Evolutionary conservation across 306 rosid species (phyloP), one percentile per base, ranked within the genome.

Genomic region (Parietaria judaica): DNA sequence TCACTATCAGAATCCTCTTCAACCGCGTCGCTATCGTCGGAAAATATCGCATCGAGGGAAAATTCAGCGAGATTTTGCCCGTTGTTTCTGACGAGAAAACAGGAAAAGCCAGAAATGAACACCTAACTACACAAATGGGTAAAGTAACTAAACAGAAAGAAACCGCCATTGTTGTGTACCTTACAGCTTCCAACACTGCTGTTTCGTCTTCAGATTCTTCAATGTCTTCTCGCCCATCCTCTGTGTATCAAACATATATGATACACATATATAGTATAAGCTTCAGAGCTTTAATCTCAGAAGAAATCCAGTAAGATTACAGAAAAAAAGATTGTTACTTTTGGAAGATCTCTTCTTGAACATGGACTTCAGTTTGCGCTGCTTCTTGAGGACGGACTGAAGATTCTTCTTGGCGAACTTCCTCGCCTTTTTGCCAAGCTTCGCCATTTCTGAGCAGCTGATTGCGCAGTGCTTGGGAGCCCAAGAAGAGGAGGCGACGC

Each of bases 351-450:
- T 92, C 83, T 80, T 84, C 72, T 92, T 88, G 84, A 92, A 82
- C 75, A 64, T 69, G 36, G 99, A 79, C 39, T 81, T 84, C 37
- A 76, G 61, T 78, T 88, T 84, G 68, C 96, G 81, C 64, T 87
- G 68, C 68, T 77, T 77, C 75, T 78, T 86, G 56, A 61, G 78
- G 56, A 92, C 92, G 13, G 99, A 84, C 76, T 84, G 96, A 31
- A 92, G 79, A 66, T 88, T 88, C 83, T 92, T 92, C 72, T 77
- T 92, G 0, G 96, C 89, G 15, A 92, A 92, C 81, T 92, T 92
- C 85, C 96, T 81, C 12, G 95, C 96, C 65, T 86, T 92, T 84
- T 84, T 88, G 48, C 95, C 99, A 13, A 88, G 74, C 77, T 92
- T 92, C 34, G 88, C 95, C 99, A 91, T 91, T 60, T 3, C 47